Conservation (phyloP, 192 early-diverging fungal species). For the Backusella tuberculispora region DNA sequence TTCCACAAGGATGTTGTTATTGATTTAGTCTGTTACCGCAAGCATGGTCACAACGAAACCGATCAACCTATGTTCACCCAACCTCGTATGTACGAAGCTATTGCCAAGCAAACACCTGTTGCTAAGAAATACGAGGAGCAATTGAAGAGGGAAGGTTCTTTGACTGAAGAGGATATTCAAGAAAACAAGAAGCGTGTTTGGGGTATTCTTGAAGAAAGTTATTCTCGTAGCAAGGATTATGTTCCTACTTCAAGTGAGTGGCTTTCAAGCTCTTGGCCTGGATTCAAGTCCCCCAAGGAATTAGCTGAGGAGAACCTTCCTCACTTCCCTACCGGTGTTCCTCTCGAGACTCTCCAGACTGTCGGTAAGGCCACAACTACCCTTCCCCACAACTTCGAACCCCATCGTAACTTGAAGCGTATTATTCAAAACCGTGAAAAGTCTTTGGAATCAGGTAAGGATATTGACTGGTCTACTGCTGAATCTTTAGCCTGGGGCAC, state of each 20-base stretch:
- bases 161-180: slow-evolving; percentile 82
- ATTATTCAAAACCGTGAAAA: slow-evolving; percentile 88
- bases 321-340: slow-evolving; percentile 73
- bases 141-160: slow-evolving; percentile 84
- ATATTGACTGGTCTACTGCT: slow-evolving; percentile 96
- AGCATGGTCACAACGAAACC: slow-evolving; percentile 98
- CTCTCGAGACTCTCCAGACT: slow-evolving; percentile 73
- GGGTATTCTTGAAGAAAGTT: slow-evolving; percentile 92
- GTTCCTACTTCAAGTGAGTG: slow-evolving; percentile 89
- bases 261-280: slow-evolving; percentile 94
- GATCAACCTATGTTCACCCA: slow-evolving; percentile 99
- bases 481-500: slow-evolving; percentile 93
- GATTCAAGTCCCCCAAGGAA: slow-evolving; percentile 78
- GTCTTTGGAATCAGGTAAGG: slow-evolving; percentile 72
- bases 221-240: slow-evolving; percentile 87
- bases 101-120: slow-evolving; percentile 83
- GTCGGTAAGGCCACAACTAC: slow-evolving; percentile 84
- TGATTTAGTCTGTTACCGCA: slow-evolving; percentile 96
- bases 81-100: slow-evolving; percentile 94
- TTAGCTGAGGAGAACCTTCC: slow-evolving; percentile 73
- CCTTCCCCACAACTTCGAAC: slow-evolving; percentile 81
- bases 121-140: slow-evolving; percentile 85
- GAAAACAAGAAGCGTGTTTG: slow-evolving; percentile 92
- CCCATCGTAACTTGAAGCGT: slow-evolving; percentile 84
- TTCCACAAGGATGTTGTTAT: slow-evolving; percentile 98